Base-by-base conservation (phyloP, 2,329 filamentous ascomycete species). In the Aspergillus latus region DNA sequence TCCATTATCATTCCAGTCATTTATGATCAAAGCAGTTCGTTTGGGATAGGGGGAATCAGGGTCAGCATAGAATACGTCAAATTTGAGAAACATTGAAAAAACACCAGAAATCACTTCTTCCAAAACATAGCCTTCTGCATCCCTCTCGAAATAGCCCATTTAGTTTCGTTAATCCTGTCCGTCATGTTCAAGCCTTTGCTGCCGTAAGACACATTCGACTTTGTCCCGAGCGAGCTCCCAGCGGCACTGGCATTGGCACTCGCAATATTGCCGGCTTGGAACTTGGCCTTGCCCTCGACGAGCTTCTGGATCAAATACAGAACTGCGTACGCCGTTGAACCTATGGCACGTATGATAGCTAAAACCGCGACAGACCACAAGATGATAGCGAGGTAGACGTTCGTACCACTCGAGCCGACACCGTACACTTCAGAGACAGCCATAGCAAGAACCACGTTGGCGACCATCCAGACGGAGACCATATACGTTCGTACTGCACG, bases 401-500 rank as follows among this genome's bases (percentile, higher is more conserved):
- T 99, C 66, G 87, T 82, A 5, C 87, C 87, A 49, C 96, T 87
- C 40, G 85, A 78, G 47, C 81, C 84, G 58, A 82, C 80, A 45
- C 84, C 84, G 75, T 97, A 99, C 2, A 89, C 86, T 76, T 99
- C 94, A 4, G 84, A 89, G 11, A 97, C 88, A 1, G 88, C 85
- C 94, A 99, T 99, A 70, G 90, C 93, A 37, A 99, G 85, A 58
- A 96, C 85, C 3, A 89, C 91, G 72, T 99, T 99, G 66, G 87
- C 85, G 36, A 95, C 83, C 83, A 99, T 91, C 94, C 94, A 99
- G 46, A 87, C 83, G 43, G 96, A 86, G 10, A 99, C 94, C 87
- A 99, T 95, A 85, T 99, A 99, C 0, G 94, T 99, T 53, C 94
- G 87, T 51, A 99, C 94, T 40, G 88, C 90, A 73, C 92, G 90